Evolutionary conservation across 23 red algal species (phyloP).

Genomic region (Cyanidioschyzon merolae): DNA sequence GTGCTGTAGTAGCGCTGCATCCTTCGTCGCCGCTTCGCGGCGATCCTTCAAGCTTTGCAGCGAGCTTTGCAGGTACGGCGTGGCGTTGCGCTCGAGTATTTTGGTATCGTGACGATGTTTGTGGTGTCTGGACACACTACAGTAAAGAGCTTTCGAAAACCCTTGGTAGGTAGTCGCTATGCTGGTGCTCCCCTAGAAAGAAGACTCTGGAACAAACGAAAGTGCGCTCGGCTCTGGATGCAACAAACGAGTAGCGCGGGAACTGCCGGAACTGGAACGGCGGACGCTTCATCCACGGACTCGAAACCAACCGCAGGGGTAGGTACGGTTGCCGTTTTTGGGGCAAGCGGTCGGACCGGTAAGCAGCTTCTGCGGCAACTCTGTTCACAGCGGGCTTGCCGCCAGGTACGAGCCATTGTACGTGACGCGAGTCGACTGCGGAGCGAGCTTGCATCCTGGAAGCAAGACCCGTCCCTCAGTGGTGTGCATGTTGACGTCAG

Average conservation of each 20-base stretch:
- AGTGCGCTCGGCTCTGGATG: background rate
- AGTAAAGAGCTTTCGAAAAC: no score
- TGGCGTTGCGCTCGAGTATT: no score
- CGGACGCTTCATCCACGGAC: background rate
- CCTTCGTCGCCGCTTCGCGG: no score
- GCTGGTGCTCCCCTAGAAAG: no score
- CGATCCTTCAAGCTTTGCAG: no score
- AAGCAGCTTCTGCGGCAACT: background rate
- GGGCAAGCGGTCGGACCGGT: slow-evolving; percentile 9
- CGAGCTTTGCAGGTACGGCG: no score
- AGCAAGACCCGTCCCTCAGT: background rate
- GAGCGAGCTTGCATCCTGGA: background rate
- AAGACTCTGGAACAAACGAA: no score
- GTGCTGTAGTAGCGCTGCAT: no score
- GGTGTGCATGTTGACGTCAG: background rate
- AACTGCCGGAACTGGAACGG: background rate
- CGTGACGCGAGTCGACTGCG: background rate
- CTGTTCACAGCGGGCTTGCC: background rate
- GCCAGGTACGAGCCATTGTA: background rate
- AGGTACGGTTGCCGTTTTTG: background rate
- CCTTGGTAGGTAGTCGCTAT: no score
- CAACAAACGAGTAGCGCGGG: background rate
- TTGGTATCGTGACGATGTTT: no score
- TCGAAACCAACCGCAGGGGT: background rate
- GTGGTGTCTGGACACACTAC: no score